Conservation (phyloP, 371 early-diverging fungal genomes). For the Smittium culicis region DNA sequence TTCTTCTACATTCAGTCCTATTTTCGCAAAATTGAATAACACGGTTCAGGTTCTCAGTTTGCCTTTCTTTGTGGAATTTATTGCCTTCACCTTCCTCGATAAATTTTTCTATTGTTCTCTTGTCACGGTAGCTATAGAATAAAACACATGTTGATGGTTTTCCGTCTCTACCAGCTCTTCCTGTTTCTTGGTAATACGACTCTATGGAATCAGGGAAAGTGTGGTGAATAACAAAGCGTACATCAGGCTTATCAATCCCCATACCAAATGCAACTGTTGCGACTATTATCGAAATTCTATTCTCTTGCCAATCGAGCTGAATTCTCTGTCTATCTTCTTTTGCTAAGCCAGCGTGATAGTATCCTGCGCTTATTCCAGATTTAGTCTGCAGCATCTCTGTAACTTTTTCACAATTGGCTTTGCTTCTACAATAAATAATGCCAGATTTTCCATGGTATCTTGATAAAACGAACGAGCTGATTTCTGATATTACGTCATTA, state of each 20-base stretch:
- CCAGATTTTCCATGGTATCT: slow-evolving; percentile 66
- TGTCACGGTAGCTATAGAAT: slow-evolving; percentile 77
- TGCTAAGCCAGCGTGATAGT: slow-evolving; percentile 94
- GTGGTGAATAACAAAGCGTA: slow-evolving; percentile 97
- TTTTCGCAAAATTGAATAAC: slow-evolving; percentile 95
- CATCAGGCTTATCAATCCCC: slow-evolving; percentile 98
- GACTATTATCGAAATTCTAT: slow-evolving; percentile 75
- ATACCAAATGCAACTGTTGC: slow-evolving; percentile 99
- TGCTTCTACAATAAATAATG: slow-evolving; percentile 93
- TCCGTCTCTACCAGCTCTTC: slow-evolving; percentile 98
- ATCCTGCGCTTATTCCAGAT: slow-evolving; percentile 38
- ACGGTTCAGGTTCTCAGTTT: slow-evolving; percentile 66
- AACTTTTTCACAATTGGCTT: slow-evolving; percentile 78
- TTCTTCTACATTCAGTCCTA: slow-evolving; percentile 79
- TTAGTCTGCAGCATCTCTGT: slow-evolving; percentile 48
- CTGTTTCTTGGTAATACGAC: slow-evolving; percentile 99
- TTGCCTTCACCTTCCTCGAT: slow-evolving; percentile 82
- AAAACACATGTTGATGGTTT: slow-evolving; percentile 70
- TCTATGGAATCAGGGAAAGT: slow-evolving; percentile 91
- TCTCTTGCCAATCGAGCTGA: slow-evolving; percentile 80
- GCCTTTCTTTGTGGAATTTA: slow-evolving; percentile 69
- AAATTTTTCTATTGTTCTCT: slow-evolving; percentile 47
- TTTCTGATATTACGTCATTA: slow-evolving; percentile 46
- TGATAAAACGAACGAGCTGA: slow-evolving; percentile 58
- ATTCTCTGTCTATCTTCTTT: slow-evolving; percentile 69